These are phyloP conservation scores for Mortierella sp. DNA, from an alignment of 371 early-diverging fungal species.

Conservation along the genomic window DNA sequence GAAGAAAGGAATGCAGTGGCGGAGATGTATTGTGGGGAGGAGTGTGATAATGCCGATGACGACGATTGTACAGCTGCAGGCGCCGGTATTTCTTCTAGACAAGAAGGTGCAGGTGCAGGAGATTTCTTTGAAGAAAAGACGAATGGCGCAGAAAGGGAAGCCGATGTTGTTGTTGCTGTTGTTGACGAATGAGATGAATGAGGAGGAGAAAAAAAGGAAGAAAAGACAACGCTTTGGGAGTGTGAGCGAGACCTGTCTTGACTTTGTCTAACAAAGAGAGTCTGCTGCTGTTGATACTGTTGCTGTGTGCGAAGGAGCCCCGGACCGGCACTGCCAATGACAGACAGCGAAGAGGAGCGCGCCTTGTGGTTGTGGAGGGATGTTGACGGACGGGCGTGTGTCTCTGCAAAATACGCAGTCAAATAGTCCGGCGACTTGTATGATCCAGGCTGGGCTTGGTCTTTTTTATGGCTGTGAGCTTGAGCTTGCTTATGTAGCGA, in stretches of 20 bases:
- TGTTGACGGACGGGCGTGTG: slow-evolving; percentile 3
- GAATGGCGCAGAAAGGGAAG: slow-evolving; percentile 10
- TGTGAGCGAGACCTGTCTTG: slow-evolving; percentile 42
- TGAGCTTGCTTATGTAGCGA: neutral
- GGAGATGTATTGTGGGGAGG: neutral
- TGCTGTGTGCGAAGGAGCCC: neutral
- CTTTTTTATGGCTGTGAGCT: neutral
- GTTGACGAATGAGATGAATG: neutral
- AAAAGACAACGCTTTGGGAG: slow-evolving; percentile 8
- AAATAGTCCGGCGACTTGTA: slow-evolving; percentile 49
- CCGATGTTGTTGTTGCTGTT: neutral
- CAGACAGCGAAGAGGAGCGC: neutral
- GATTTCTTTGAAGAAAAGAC: neutral
- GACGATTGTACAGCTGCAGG: neutral
- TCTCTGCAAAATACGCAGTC: slow-evolving; percentile 53
- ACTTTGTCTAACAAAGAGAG: slow-evolving; percentile 21
- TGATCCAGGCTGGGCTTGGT: neutral
- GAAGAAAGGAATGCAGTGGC: neutral
- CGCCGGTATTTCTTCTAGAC: neutral
- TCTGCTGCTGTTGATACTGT: neutral
- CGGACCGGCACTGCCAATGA: neutral
- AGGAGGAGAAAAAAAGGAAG: neutral
- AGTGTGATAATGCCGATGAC: neutral
- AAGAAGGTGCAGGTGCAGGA: slow-evolving; percentile 3
- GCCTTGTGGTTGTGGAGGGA: slow-evolving; percentile 2